Evolutionary conservation across 768 basidiomycete species (phyloP), one percentile per base, ranked within the genome.

Genomic region (Krasilnikovozyma curviuscula): DNA sequence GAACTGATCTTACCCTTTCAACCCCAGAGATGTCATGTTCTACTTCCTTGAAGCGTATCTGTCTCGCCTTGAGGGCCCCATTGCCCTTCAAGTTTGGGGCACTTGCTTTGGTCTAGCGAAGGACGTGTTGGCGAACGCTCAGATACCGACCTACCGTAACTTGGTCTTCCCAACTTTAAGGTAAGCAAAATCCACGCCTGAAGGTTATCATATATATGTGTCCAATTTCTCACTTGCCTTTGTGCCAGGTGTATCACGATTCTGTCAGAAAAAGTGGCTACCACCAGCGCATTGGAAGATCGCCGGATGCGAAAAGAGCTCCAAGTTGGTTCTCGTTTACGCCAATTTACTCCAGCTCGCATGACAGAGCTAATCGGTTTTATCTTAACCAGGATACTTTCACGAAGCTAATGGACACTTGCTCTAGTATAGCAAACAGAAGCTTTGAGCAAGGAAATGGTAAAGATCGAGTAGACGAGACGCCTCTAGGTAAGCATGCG

Each of bases 241-340:
- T 2, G 3, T 18, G 30, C 9, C 50, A 86, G 82, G 48, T 85
- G 82, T 63, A 64, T 85, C 32, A 74, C 74, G n/a, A 71, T 79
- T 1, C 62, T 91, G 18, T 77, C 81, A 0, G 83, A 83, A 54
- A 85, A 86, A 60, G 67, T 89, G 29, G 75, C 78, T 1, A 84
- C 86, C 59, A 95, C 88, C 0, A 77, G 81, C 5, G 85, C 85
- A 0, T 72, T 91, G 65, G 91, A 95, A 50, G 93, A 98, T 63
- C 73, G 77, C 21, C 73, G 83, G 32, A 66, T 89, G 46, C 76
- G 83, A 23, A 83, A 85, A 60, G 93, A 98, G 48, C 68, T 95
- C 9, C 86, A 91, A 70, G 81, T 78, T 54, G 16, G 54, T 25
- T 25, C 0, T 29, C 53, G 46, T 5, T n/a, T 35, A 27, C 28